Evolutionary conservation across 1,284 basidiomycete genomes (phyloP), one percentile per base, ranked within the genome.

Genomic region (Rhodotorula glutinis): DNA sequence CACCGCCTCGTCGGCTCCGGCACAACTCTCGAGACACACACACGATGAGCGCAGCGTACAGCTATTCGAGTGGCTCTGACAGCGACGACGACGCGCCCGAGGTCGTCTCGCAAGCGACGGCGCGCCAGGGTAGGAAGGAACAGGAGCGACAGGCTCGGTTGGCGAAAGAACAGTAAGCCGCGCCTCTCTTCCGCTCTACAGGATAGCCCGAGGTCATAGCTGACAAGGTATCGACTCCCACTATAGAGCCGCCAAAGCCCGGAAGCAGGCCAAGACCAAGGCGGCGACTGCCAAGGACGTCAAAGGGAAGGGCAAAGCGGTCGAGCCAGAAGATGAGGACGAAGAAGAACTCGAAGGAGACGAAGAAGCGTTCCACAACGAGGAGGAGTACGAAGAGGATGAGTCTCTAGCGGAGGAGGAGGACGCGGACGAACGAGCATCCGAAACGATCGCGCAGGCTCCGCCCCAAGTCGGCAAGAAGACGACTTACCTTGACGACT

Each of bases 401-500:
- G 57, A 29, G 3, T 54, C 33, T 1, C 53, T 59, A 19, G 58
- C 44, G 19, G 56, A 41, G 38, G 44, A 23, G 9, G 46, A 38
- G 2, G 53, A n/a, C n/a, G n/a, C n/a, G n/a, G 33, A 53, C 16
- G 55, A 62, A n/a, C n/a, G n/a, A 9, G 33, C 9, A 4, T 46
- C 46, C 25, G 52, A 44, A 5, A 21, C 43, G 43, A 44, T 54
- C 11, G 54, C 51, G n/a, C 38, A n/a, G 16, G 40, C 62, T 10
- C 53, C 53, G 29, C 67, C 51, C 10, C 64, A 41, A 25, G 47
- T 63, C 29, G 66, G 65, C 53, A 67, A 56, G 49, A 69, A 69
- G 61, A 66, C 62, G 57, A 68, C 63, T 40, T 70, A 73, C 66
- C 69, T 73, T 52, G 71, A 73, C 66, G 63, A 65, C 16, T 43